Evolutionary conservation across 805 yeast species (phyloP), one percentile per base, ranked within the genome.

Genomic region (Myxozyma melibiosi): DNA sequence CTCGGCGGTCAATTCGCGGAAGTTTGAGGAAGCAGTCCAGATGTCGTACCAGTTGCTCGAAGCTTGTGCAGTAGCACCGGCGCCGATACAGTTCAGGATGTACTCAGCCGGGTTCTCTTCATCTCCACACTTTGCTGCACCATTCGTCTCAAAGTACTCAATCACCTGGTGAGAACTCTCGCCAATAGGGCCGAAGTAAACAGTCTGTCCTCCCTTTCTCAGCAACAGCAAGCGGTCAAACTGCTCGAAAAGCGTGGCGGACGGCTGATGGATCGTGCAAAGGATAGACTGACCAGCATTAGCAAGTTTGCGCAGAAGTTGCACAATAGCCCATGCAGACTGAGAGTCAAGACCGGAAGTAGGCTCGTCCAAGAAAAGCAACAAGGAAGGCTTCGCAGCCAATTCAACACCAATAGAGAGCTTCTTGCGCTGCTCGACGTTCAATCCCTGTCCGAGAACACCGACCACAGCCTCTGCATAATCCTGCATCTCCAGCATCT

Each of bases 121-220:
- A 13, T 71, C 71, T 33, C 74, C 77, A 75, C 94, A 87, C 51
- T 78, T 76, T 58, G 84, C 80, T 38, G 91, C 90, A 34, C 96
- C 88, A 68, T 84, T 73, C 63, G 77, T 78, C 73, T 86, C 91
- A 67, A 86, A 86, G 70, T 86, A 87, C 56, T 77, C 70, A 42
- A 84, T 79, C 71, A 87, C 75, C 1, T 83, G 74, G 34, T 64
- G 56, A 46, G 87, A 85, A 67, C 81, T 79, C 57, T 77, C 74
- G 62, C 94, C 94, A 66, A 86, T 82, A 60, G 85, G 90, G 65
- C 95, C 95, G 69, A 86, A 87, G 72, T 87, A 87, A 28, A 85
- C 91, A 64, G 91, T 87, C 67, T 79, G 76, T 63, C 95, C 95
- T 70, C 95, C 95, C 64, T 79, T 82, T 65, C 84, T 84, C 68